Conservation (phyloP, 208 protist genomes). For the Leishmania turanica region DNA sequence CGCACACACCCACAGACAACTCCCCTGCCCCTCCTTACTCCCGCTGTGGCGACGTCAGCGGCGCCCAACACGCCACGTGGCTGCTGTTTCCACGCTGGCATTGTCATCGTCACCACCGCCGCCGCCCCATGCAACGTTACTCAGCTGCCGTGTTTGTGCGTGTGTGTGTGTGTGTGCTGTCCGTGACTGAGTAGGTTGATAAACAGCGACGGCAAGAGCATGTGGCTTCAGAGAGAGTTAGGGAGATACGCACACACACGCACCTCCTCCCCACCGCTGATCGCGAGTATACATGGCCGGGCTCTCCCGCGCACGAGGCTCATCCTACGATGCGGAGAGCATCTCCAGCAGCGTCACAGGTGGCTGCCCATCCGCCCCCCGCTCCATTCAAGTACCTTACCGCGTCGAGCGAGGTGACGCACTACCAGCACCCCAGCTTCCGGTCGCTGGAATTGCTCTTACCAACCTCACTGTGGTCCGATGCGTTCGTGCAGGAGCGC, state of each 20-base stretch:
- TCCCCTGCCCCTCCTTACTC: neutral
- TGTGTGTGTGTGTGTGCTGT: too few relatives aligned
- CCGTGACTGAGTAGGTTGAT: neutral
- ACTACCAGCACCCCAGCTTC: constrained; percentile 15
- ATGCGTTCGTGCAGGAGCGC: constrained; percentile 30
- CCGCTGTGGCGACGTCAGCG: too few relatives aligned
- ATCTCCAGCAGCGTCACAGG: neutral
- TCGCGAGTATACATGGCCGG: neutral
- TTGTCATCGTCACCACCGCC: too few relatives aligned
- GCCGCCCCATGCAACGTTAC: neutral
- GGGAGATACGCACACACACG: neutral
- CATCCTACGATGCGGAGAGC: neutral
- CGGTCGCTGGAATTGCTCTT: constrained; percentile 25
- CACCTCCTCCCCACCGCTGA: neutral
- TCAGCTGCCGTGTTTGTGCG: too few relatives aligned
- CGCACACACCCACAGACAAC: neutral
- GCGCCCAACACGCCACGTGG: too few relatives aligned
- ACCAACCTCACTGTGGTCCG: constrained; percentile 29
- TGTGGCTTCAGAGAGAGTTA: neutral
- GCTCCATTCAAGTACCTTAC: neutral
- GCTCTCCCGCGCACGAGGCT: neutral
- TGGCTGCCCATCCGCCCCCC: neutral
- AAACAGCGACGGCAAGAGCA: neutral
- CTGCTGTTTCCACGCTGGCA: too few relatives aligned
- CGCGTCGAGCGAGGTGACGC: constrained; percentile 5